A percentile compares a stretch with the other conserved stretches of the same genome.
phyloP scores from a whole-genome alignment of 2,329 filamentous ascomycete genomes.

The Arachnopeziza araneosa region DNA sequence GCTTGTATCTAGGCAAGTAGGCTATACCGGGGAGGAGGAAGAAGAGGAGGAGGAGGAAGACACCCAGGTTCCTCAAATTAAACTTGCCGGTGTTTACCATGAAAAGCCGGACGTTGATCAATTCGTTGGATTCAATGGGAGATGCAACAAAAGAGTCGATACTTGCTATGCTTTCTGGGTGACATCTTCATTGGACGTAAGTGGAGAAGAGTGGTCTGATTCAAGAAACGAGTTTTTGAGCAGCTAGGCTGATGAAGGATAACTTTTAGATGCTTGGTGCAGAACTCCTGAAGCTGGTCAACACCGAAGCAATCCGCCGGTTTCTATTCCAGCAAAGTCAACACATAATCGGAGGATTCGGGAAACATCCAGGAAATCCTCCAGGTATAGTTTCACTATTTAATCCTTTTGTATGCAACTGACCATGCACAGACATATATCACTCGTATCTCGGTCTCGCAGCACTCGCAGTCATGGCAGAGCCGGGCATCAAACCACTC shows the following conservation, averaged over 20 bases:
- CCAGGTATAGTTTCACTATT: constrained; percentile 47
- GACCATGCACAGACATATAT: constrained; percentile 56
- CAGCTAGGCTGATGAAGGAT: neutral
- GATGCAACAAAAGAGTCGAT: constrained; percentile 85
- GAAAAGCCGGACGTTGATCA: constrained; percentile 28
- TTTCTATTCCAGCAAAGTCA: constrained; percentile 85
- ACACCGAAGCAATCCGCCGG: constrained; percentile 55
- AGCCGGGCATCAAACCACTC: constrained; percentile 62
- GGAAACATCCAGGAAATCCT: constrained; percentile 61
- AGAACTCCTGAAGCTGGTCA: constrained; percentile 45
- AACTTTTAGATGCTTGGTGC: constrained; percentile 50
- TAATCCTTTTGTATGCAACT: neutral
- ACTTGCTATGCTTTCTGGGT: constrained; percentile 98
- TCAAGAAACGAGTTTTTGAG: neutral
- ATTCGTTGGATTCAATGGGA: constrained; percentile 77
- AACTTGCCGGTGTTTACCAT: constrained; percentile 12
- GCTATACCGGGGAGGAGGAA: constrained; percentile 45
- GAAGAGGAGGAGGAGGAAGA: constrained; percentile 28
- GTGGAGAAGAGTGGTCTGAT: constrained; percentile 3
- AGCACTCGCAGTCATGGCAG: constrained; percentile 67
- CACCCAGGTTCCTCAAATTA: neutral
- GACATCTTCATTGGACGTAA: constrained; percentile 53
- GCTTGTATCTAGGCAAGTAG: constrained; percentile 60
- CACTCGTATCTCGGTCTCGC: constrained; percentile 87
- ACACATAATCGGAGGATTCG: constrained; percentile 77